Evolutionary conservation across 345 rosid genomes (phyloP).

Genomic region (Linum tenue): DNA sequence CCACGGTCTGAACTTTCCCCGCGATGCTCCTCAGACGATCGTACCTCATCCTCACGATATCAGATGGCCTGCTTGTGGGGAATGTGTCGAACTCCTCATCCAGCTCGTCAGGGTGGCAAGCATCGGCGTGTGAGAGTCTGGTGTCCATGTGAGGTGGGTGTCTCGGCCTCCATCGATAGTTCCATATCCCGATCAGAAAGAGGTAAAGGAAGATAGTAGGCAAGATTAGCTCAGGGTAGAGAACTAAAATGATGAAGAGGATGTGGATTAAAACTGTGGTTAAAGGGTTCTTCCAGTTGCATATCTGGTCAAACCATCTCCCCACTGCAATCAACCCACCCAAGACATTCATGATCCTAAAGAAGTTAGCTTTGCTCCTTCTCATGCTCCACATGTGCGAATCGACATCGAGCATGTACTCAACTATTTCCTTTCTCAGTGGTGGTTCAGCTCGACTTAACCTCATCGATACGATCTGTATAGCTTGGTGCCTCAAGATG

Average conservation of each 20-base stretch:
- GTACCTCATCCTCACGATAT: slow-evolving; percentile 1
- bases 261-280: slow-evolving; percentile 3
- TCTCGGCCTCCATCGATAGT: slow-evolving; percentile 4
- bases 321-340: not conserved
- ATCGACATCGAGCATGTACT: slow-evolving; percentile 2
- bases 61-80: not conserved
- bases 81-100: slow-evolving; percentile 3
- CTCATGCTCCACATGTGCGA: slow-evolving; percentile 8
- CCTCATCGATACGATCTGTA: slow-evolving; percentile 3
- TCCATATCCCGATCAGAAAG: slow-evolving; percentile 1
- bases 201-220: not conserved
- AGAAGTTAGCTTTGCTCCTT: slow-evolving; percentile 4
- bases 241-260: not conserved
- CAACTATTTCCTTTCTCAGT: not conserved
- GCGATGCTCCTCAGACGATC: slow-evolving; percentile 2
- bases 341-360: not conserved
- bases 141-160: slow-evolving; percentile 7
- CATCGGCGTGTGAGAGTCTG: slow-evolving; percentile 1
- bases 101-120: slow-evolving; percentile 1
- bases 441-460: slow-evolving; percentile 1
- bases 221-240: not conserved
- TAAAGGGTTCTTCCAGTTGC: slow-evolving; percentile 4
- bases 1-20: slow-evolving; percentile 2
- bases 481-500: slow-evolving; percentile 1
- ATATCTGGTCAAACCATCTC: slow-evolving; percentile 1